Conservation (phyloP, 148 eudicot species). For the Polygonum aviculare region DNA sequence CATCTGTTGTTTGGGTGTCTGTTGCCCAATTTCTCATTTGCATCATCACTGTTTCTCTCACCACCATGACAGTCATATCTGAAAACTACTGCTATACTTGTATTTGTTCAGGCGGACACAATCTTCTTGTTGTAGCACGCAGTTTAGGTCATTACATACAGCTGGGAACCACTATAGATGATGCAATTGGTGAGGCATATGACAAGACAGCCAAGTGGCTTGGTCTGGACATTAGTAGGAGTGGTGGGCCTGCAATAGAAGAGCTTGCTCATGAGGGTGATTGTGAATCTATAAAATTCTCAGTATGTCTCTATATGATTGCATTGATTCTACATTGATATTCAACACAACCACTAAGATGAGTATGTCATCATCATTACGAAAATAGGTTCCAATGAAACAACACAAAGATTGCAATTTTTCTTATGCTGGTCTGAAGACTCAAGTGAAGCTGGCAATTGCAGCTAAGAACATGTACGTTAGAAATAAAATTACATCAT, state of each 20-base stretch:
- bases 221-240: constrained; percentile 88
- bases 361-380: neutral
- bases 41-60: neutral
- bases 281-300: constrained; percentile 53
- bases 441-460: constrained; percentile 93
- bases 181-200: constrained; percentile 99
- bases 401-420: constrained; percentile 99
- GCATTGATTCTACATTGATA: neutral
- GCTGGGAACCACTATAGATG: constrained; percentile 92
- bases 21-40: neutral
- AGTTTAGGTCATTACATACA: constrained; percentile 85
- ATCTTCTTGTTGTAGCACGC: constrained; percentile 84
- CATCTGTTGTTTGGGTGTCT: neutral
- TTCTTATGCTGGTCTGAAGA: constrained; percentile 94
- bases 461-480: constrained; percentile 77
- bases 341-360: neutral
- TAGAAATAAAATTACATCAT: neutral
- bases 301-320: constrained; percentile 26
- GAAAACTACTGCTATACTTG: neutral
- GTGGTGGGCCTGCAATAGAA: constrained; percentile 96
- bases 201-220: constrained; percentile 98
- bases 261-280: constrained; percentile 93
- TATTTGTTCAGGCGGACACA: constrained; percentile 73
- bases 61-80: neutral
- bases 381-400: constrained; percentile 79